Evolutionary conservation across 1,139 yeast species (phyloP).

Genomic region (Taphrina communis): DNA sequence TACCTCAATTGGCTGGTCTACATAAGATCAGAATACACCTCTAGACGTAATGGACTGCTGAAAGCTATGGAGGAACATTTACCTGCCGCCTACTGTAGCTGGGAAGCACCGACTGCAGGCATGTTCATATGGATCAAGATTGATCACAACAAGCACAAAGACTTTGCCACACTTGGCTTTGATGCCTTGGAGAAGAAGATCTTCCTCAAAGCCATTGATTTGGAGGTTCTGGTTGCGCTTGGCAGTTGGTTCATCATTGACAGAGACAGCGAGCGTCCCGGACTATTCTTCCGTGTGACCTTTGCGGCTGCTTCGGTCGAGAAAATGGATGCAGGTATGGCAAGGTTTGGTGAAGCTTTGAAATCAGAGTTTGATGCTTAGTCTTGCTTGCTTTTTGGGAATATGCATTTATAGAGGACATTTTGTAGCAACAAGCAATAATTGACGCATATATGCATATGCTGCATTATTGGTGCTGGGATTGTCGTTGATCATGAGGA

Average conservation of each 20-base stretch:
- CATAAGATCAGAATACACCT: constrained; percentile 79
- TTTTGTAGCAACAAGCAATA: no score
- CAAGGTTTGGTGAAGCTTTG: constrained; percentile 67
- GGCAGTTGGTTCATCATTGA: constrained; percentile 77
- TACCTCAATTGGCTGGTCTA: constrained; percentile 88
- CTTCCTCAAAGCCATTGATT: constrained; percentile 67
- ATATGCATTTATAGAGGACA: no score
- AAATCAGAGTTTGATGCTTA: constrained; percentile 51
- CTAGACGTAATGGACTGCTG: constrained; percentile 76
- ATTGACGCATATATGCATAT: no score
- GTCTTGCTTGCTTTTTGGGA: no score
- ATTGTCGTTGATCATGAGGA: no score
- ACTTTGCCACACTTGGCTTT: constrained; percentile 63
- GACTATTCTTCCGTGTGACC: constrained; percentile 84
- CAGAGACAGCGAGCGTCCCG: constrained; percentile 50
- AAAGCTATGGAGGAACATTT: constrained; percentile 67
- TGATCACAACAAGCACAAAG: constrained; percentile 81
- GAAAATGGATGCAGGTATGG: constrained; percentile 63
- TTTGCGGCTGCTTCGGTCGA: constrained; percentile 82
- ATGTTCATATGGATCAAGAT: constrained; percentile 84
- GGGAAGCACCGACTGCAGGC: constrained; percentile 83
- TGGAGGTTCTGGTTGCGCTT: constrained; percentile 79
- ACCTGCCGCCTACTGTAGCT: constrained; percentile 63
- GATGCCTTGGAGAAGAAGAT: constrained; percentile 66
- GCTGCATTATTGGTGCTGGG: no score